Base-by-base conservation (phyloP, 148 eudicot genomes). In the Pharnaceum exiguum region DNA sequence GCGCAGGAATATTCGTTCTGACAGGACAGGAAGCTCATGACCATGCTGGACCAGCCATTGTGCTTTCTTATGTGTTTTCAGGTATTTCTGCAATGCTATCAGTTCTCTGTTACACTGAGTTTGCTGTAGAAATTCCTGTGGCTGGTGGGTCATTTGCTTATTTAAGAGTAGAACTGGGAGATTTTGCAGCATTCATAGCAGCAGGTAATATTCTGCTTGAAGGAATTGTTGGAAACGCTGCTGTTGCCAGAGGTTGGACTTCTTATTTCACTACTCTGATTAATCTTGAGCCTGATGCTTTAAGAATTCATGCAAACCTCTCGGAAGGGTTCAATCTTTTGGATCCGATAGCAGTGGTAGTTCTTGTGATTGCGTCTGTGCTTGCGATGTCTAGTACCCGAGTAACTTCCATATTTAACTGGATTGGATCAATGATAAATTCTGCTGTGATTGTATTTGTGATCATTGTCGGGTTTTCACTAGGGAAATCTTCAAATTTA, bases 51-150 rank as follows among this genome's bases (percentile, higher is more conserved):
- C 85, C 94, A 0, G 81, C 87, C 13, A 77, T 89, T 17, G 81
- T 85, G 7, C 28, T 85, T 0, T 89, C 96, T 0, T 89, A 82
- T 17, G 73, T 68, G 1, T 74, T 72, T 29, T 85, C 93, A 0
- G 96, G 96, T 5, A 2, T 89, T 25, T 83, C 94, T 0, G 96
- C 96, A 7, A 75, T 89, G 86, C 83, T 85, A 8, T 82, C 96
- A 11, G 94, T 89, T 26, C 75, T 89, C 61, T 85, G 94, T 63
- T 89, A 89, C 68, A 82, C 89, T 0, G 96, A 89, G 59, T 89
- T 89, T 37, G 89, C 96, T 1, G 67, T 89, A 4, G 96, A 85
- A 45, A 75, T 89, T 19, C 94, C 89, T 0, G 94, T 89, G 1
- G 89, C 90, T 1, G 90, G 96, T 5, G 85, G 89, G 3, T 89